phyloP scores from a whole-genome alignment of 179 eudicot genomes.

The Heliamphora pulchella region DNA sequence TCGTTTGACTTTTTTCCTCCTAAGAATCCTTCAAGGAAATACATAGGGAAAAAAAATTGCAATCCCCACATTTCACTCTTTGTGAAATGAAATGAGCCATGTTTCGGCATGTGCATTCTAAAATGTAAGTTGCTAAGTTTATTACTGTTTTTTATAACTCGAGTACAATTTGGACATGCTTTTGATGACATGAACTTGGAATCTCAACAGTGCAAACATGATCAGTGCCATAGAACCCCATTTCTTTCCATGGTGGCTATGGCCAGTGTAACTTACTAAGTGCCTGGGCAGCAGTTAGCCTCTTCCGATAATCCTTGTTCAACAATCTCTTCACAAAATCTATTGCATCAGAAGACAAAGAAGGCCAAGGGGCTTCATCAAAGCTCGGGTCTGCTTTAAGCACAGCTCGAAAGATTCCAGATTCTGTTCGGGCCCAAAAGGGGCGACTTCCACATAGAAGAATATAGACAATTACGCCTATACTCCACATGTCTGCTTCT shows the following conservation, averaged over 20 bases:
- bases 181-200: background rate
- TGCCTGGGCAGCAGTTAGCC: conserved; percentile 87
- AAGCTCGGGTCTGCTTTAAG: conserved; percentile 81
- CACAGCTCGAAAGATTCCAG: conserved; percentile 83
- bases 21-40: background rate
- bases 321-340: conserved; percentile 77
- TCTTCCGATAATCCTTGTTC: conserved; percentile 75
- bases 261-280: conserved; percentile 48
- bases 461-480: conserved; percentile 83
- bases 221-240: background rate
- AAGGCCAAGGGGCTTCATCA: conserved; percentile 81
- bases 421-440: conserved; percentile 95
- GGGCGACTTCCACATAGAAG: conserved; percentile 87
- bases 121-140: background rate
- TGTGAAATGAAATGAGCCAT: background rate
- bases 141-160: background rate
- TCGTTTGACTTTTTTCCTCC: background rate
- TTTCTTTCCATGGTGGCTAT: background rate
- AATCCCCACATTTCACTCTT: background rate
- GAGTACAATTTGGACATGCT: background rate
- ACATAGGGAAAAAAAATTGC: background rate
- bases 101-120: background rate
- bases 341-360: conserved; percentile 61
- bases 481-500: conserved; percentile 90
- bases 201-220: background rate